phyloP scores from a whole-genome alignment of 345 rosid species.

The Nasturtium officinale region DNA sequence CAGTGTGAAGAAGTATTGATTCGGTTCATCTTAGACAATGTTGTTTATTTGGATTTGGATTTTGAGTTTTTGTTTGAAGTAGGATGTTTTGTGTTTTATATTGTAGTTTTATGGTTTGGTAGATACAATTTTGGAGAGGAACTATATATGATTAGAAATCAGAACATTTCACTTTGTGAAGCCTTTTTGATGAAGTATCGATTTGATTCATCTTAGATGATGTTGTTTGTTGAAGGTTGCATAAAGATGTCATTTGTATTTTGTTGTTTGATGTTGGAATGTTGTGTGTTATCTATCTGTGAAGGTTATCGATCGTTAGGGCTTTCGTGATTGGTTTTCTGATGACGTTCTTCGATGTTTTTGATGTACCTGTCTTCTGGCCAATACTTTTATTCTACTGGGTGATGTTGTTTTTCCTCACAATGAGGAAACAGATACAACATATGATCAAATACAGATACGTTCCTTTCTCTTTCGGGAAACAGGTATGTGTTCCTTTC shows the following conservation, averaged over 20 bases:
- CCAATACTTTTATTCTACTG: constrained; percentile 96
- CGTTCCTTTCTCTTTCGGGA: constrained; percentile 88
- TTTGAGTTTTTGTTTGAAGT: too few species aligned
- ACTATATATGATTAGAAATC: background rate
- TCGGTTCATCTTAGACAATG: background rate
- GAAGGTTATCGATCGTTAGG: constrained; percentile 71
- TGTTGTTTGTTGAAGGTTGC: constrained; percentile 19
- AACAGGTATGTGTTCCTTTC: constrained; percentile 54
- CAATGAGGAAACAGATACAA: constrained; percentile 89
- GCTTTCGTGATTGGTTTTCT: constrained; percentile 75
- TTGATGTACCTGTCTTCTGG: constrained; percentile 97
- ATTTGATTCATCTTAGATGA: background rate
- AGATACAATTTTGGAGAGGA: background rate
- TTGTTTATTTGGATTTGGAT: background rate
- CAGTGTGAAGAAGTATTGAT: background rate
- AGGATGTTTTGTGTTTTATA: too few species aligned
- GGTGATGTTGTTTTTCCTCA: constrained; percentile 69
- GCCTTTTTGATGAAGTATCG: background rate
- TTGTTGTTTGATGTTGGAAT: background rate
- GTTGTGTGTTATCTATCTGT: background rate
- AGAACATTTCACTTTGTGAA: background rate
- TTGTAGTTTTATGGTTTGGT: background rate
- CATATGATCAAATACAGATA: constrained; percentile 97
- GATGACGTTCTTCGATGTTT: constrained; percentile 74
- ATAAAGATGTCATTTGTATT: background rate